Conservation (phyloP, 805 yeast species). For the Wickerhamiella musiphila region DNA sequence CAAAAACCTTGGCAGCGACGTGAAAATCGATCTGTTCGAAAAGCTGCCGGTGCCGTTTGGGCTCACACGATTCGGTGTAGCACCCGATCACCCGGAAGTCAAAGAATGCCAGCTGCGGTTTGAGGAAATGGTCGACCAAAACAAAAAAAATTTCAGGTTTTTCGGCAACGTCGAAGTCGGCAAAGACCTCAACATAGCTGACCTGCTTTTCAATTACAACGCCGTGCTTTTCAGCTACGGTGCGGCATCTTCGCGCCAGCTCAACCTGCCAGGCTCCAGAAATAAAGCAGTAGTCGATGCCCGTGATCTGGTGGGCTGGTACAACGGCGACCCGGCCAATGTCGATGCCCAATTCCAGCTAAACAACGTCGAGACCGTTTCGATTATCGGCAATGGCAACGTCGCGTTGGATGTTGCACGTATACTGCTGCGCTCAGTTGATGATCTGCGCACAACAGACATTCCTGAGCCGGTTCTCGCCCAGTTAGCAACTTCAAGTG, state of each 20-base stretch:
- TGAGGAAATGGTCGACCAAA: constrained; percentile 27
- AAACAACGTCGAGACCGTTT: constrained; percentile 41
- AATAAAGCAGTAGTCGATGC: constrained; percentile 54
- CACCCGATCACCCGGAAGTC: constrained; percentile 97
- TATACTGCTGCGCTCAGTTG: constrained; percentile 42
- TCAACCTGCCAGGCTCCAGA: constrained; percentile 40
- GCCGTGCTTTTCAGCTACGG: constrained; percentile 75
- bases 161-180: constrained; percentile 64
- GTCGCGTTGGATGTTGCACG: constrained; percentile 88
- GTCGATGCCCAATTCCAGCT: constrained; percentile 38
- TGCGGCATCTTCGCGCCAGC: constrained; percentile 35
- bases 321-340: constrained; percentile 69
- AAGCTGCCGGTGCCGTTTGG: constrained; percentile 83
- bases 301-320: constrained; percentile 86
- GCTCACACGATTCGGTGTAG: constrained; percentile 84
- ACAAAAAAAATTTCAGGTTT: constrained; percentile 32
- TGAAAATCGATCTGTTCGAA: constrained; percentile 60
- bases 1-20: constrained; percentile 29
- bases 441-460: constrained; percentile 54
- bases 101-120: constrained; percentile 57
- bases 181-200: constrained; percentile 32
- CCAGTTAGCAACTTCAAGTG: constrained; percentile 32
- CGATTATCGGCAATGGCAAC: constrained; percentile 91
- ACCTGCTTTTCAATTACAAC: constrained; percentile 42
- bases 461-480: constrained; percentile 44